phyloP scores from a whole-genome alignment of 2,329 filamentous ascomycete species.

The Fusarium papillatum region DNA sequence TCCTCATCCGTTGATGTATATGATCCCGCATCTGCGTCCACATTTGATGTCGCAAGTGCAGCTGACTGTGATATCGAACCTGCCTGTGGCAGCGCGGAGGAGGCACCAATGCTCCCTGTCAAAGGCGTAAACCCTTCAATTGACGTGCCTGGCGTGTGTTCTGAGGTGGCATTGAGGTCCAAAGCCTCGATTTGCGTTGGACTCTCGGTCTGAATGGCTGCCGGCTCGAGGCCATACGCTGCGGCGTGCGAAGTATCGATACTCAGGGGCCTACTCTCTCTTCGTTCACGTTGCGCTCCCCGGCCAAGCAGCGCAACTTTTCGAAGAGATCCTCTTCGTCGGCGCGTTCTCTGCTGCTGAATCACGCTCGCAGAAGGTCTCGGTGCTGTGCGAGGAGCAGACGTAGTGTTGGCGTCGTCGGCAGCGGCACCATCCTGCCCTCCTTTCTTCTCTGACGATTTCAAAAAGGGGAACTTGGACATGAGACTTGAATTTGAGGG shows the following conservation, averaged over 20 bases:
- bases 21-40: slow-evolving; percentile 38
- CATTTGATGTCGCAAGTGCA: slow-evolving; percentile 15
- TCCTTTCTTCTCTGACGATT: slow-evolving; percentile 52
- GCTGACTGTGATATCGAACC: slow-evolving; percentile 27
- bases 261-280: slow-evolving; percentile 62
- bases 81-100: slow-evolving; percentile 28
- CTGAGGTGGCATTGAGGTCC: slow-evolving; percentile 61
- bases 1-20: slow-evolving; percentile 84
- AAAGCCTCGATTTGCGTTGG: slow-evolving; percentile 50
- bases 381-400: slow-evolving; percentile 48
- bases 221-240: slow-evolving; percentile 34
- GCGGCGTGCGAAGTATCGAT: slow-evolving; percentile 55
- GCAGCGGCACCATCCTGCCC: slow-evolving; percentile 53
- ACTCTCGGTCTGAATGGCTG: slow-evolving; percentile 36
- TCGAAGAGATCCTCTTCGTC: slow-evolving; percentile 86
- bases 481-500: slow-evolving; percentile 74
- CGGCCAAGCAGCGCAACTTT: slow-evolving; percentile 89
- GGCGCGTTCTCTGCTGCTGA: slow-evolving; percentile 68
- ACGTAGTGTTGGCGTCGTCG: slow-evolving; percentile 51
- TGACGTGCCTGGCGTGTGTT: slow-evolving; percentile 60
- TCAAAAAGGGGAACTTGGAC: slow-evolving; percentile 78
- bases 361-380: slow-evolving; percentile 47
- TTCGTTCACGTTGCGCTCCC: slow-evolving; percentile 73
- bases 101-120: slow-evolving; percentile 37
- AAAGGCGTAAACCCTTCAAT: slow-evolving; percentile 60